These are phyloP conservation scores for Cladosporium sp. DNA, from an alignment of 2,329 filamentous ascomycete genomes.

Conservation along the genomic window DNA sequence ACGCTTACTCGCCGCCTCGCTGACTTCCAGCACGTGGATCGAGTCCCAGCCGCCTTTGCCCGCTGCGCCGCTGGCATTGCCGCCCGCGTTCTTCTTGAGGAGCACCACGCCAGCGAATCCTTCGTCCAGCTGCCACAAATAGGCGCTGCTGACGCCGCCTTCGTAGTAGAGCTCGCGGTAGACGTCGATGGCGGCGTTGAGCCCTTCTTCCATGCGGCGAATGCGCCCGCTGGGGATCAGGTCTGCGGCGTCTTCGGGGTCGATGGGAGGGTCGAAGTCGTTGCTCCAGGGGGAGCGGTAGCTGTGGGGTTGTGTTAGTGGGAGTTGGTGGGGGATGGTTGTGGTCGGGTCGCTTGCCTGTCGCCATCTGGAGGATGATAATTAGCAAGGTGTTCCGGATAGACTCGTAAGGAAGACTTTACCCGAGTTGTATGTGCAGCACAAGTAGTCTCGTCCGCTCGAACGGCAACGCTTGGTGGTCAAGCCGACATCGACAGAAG, in stretches of 20 bases:
- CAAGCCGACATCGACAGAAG: constrained; percentile 94
- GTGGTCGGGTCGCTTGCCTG: constrained; percentile 49
- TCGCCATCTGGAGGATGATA: constrained; percentile 67
- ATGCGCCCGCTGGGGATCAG: constrained; percentile 88
- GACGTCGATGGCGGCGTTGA: constrained; percentile 95
- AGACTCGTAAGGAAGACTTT: neutral
- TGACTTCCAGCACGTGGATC: constrained; percentile 97
- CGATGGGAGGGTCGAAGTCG: constrained; percentile 90
- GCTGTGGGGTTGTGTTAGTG: neutral
- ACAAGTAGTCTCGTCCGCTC: constrained; percentile 90
- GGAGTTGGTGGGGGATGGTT: neutral
- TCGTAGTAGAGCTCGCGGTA: constrained; percentile 97
- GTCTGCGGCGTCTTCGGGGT: constrained; percentile 70
- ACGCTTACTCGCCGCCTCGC: constrained; percentile 73
- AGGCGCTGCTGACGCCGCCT: constrained; percentile 92
- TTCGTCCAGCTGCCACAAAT: constrained; percentile 98
- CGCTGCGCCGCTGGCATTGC: constrained; percentile 29
- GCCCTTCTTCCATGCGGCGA: constrained; percentile 87
- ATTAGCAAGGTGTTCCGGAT: neutral
- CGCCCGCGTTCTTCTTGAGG: constrained; percentile 90
- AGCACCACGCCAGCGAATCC: constrained; percentile 95
- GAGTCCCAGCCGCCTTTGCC: constrained; percentile 76
- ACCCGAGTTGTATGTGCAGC: constrained; percentile 95
- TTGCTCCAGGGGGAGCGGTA: constrained; percentile 99
- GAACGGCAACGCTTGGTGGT: constrained; percentile 81